phyloP scores from a whole-genome alignment of 83 land plant species.

The Picea engelmannii region DNA sequence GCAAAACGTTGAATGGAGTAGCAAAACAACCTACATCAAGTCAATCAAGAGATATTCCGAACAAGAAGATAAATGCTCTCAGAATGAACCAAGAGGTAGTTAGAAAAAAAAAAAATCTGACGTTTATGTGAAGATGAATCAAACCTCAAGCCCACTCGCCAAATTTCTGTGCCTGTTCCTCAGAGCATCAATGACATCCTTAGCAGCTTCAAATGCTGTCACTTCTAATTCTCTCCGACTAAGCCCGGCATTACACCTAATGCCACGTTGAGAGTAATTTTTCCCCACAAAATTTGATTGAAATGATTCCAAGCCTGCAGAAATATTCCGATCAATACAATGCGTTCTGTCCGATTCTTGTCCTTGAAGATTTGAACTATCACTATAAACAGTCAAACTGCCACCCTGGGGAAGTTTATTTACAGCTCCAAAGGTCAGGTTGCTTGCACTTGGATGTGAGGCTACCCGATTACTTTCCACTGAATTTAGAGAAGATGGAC shows the following conservation, averaged over 20 bases:
- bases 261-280: slow-evolving; percentile 39
- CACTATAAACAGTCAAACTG: slow-evolving; percentile 37
- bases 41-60: no score
- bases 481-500: slow-evolving; percentile 39
- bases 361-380: slow-evolving; percentile 52
- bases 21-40: no score
- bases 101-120: neutral
- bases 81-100: no score
- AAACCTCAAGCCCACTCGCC: slow-evolving; percentile 97
- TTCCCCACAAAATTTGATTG: slow-evolving; percentile 32
- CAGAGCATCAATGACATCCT: slow-evolving; percentile 94
- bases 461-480: slow-evolving; percentile 55
- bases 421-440: slow-evolving; percentile 28
- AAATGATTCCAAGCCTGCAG: slow-evolving; percentile 58
- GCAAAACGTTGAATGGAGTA: no score
- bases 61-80: no score
- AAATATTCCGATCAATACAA: slow-evolving; percentile 47
- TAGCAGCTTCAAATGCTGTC: slow-evolving; percentile 97
- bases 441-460: slow-evolving; percentile 31
- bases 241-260: slow-evolving; percentile 64
- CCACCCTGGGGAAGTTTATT: slow-evolving; percentile 40
- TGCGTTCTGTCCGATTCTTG: slow-evolving; percentile 74
- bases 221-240: slow-evolving; percentile 81
- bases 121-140: neutral
- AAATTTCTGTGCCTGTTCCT: slow-evolving; percentile 90